A percentile compares a stretch with the other conserved stretches of the same genome.
Evolutionary conservation across 2,329 filamentous ascomycete genomes (phyloP).

Genomic region (Samsoniella hepiali): DNA sequence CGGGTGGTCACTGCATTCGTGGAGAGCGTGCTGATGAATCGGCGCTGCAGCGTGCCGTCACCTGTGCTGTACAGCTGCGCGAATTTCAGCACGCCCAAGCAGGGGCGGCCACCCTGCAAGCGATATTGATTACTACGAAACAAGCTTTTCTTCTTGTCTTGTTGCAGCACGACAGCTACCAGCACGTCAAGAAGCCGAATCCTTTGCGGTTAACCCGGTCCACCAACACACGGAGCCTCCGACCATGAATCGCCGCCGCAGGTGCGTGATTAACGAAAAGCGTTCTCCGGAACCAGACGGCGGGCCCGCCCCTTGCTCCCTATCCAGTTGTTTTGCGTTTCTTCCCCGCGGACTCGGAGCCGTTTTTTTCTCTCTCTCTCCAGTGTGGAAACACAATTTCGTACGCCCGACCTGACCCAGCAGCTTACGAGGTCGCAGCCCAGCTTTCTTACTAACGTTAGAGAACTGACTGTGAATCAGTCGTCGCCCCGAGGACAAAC

Average conservation of each 20-base stretch:
- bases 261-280: conserved; percentile 7
- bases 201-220: neutral
- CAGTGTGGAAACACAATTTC: conserved; percentile 4
- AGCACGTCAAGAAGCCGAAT: neutral
- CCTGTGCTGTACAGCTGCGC: neutral
- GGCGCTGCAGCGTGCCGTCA: neutral
- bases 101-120: neutral
- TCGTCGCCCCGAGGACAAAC: neutral
- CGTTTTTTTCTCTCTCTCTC: neutral
- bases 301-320: neutral
- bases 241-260: conserved; percentile 2
- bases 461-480: neutral
- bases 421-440: conserved; percentile 4
- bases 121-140: neutral
- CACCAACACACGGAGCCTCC: conserved; percentile 1
- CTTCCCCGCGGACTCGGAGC: conserved; percentile 10
- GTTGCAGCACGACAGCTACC: neutral
- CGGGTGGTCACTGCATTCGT: neutral
- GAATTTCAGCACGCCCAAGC: conserved; percentile 5
- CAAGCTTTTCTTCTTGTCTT: neutral
- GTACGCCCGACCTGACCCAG: too few species aligned
- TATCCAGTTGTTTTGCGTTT: neutral
- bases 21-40: neutral
- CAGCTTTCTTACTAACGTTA: neutral
- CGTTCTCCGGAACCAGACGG: neutral